phyloP scores from a whole-genome alignment of 192 early-diverging fungal genomes.

The Dissophora ornata region DNA sequence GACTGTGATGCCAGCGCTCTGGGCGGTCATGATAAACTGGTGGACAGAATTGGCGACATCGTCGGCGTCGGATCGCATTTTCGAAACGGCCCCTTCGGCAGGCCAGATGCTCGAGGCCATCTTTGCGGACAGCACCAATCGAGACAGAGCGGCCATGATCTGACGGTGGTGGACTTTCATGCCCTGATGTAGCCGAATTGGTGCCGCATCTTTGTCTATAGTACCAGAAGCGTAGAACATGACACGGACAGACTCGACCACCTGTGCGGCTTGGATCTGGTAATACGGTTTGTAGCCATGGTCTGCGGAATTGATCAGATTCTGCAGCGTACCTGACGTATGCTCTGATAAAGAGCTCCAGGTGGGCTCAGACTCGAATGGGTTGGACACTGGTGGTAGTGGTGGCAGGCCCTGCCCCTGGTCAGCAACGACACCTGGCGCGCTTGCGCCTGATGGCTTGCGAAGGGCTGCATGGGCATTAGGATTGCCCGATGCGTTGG shows the following conservation, averaged over 20 bases:
- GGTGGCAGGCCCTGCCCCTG: constrained; percentile 26
- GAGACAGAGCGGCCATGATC: constrained; percentile 85
- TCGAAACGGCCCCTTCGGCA: constrained; percentile 78
- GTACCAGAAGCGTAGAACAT: constrained; percentile 88
- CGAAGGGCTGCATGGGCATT: constrained; percentile 6
- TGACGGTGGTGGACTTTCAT: constrained; percentile 79
- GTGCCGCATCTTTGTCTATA: constrained; percentile 72
- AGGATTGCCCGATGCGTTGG: background rate
- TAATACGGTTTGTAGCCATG: constrained; percentile 40
- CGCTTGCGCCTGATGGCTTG: constrained; percentile 20
- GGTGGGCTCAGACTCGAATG: constrained; percentile 35
- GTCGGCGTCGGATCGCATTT: constrained; percentile 75
- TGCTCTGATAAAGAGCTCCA: constrained; percentile 35
- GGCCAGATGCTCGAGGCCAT: constrained; percentile 90
- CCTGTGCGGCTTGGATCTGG: constrained; percentile 37
- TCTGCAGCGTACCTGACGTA: constrained; percentile 14
- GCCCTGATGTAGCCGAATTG: constrained; percentile 69
- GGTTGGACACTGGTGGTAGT: constrained; percentile 24
- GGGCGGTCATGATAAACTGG: constrained; percentile 65
- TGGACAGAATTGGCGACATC: constrained; percentile 82
- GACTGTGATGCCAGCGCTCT: constrained; percentile 42
- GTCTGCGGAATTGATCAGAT: constrained; percentile 28
- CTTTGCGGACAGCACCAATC: constrained; percentile 86
- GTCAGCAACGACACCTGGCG: background rate
- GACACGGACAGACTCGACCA: constrained; percentile 84